phyloP scores from a whole-genome alignment of 352 stramenopile genomes.

The Elongisporangium undulatum region DNA sequence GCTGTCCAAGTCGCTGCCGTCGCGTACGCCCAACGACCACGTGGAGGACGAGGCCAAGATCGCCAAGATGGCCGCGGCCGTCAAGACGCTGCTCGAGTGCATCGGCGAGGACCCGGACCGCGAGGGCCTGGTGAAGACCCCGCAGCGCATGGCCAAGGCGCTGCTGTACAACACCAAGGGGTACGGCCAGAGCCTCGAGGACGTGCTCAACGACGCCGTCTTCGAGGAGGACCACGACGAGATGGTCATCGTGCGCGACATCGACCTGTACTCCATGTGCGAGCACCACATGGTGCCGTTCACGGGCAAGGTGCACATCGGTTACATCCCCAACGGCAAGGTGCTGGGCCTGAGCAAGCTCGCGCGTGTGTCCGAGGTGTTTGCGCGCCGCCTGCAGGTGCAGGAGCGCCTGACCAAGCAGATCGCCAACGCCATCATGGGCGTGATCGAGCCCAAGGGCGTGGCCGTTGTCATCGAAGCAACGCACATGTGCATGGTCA shows the following conservation, averaged over 20 bases:
- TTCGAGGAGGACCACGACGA: conserved; percentile 98
- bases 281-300: conserved; percentile 99
- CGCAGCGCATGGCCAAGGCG: conserved; percentile 96
- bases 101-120: conserved; percentile 94
- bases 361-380: conserved; percentile 97
- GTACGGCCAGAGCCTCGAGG: conserved; percentile 87
- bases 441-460: conserved; percentile 94
- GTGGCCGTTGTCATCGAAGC: conserved; percentile 99
- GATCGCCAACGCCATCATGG: conserved; percentile 98
- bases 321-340: conserved; percentile 94
- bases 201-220: conserved; percentile 96
- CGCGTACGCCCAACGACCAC: conserved; percentile 54
- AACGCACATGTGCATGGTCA: conserved; percentile 99
- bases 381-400: conserved; percentile 95
- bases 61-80: conserved; percentile 92
- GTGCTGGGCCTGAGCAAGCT: conserved; percentile 99
- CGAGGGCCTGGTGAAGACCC: conserved; percentile 95
- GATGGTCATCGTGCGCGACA: conserved; percentile 99
- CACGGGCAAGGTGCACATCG: conserved; percentile 94
- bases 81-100: conserved; percentile 90
- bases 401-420: conserved; percentile 99
- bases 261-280: conserved; percentile 98
- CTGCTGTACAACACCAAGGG: conserved; percentile 96
- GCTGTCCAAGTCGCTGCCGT: conserved; percentile 65
- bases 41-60: conserved; percentile 77